Evolutionary conservation across 352 stramenopile species (phyloP), one percentile per base, ranked within the genome.

Genomic region (Peronosclerospora sorghi): DNA sequence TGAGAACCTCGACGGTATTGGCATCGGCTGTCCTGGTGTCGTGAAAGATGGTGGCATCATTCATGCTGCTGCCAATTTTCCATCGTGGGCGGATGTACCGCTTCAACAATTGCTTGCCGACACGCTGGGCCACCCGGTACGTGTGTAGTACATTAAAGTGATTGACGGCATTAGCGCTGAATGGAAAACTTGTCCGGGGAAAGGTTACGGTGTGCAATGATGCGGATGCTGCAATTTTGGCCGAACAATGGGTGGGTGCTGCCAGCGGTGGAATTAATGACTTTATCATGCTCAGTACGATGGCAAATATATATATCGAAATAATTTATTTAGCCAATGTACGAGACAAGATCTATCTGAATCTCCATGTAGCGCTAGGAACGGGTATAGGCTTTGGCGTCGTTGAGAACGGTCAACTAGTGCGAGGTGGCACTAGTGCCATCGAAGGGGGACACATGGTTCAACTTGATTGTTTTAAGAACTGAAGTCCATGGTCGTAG

Each of bases 381-480:
- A 91, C 76, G 2, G 79, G 79, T 15, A 63, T 91, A 14, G 79
- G 79, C 14, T 76, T 72, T 51, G 68, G 79, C 12, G 53, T 85
- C 23, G 67, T 91, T 29, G 61, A 59, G 19, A 70, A 86, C 52
- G 69, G 72, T 1, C 42, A 79, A 20, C 59, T 92, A 15, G 62
- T 92, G n/a, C 70, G 59, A 13, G 79, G 79, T 23, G 74, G 68
- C 13, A 72, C 54, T 12, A 77, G 75, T 53, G 62, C 62, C 4
- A 83, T 88, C 45, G 76, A 92, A 72, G 79, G 76, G 17, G 79
- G 79, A 1, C 79, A 92, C 46, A 77, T 89, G 41, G 73, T 88
- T 86, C 19, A 68, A 68, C 24, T 58, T 81, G 18, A 63, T 88
- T 9, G 67, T 86, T 7, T 39, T 89, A 8, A 47, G 86, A 12